Evolutionary conservation across 2,329 filamentous ascomycete species (phyloP), one percentile per base, ranked within the genome.

Genomic region (Pseudocercospora cruenta): DNA sequence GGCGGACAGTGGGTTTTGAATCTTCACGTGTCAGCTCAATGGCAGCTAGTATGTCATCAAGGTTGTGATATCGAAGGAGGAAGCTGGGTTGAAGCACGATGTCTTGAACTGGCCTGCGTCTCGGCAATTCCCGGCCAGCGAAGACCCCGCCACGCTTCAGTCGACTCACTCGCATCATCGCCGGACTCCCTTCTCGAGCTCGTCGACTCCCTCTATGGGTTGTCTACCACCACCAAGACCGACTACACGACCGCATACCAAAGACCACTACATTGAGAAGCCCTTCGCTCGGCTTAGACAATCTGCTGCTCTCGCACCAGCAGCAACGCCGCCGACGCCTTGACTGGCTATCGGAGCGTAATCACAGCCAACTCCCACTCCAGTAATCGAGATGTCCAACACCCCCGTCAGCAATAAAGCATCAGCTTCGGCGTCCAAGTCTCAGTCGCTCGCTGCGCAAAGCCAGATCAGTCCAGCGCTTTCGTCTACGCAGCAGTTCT

Each of bases 401-500:
- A 79, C 78, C 65, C 77, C 81, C 58, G 71, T 78, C 58, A 73
- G 70, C 59, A 72, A 69, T 58, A 77, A 77, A 71, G 67, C 70
- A 33, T 73, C 77, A 64, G 74, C 78, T 43, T 75, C 77, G 58
- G 77, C 80, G 51, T 80, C 79, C 70, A 84, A 83, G 75, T 74
- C 79, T 55, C 63, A 68, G 43, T 67, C 69, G 16, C 57, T 69
- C 57, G 66, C 71, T n/a, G 62, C 70, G 14, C 70, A 71, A 19
- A 70, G 55, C 22, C 80, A 79, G 63, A 76, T 76, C 65, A 80
- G 80, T 51, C 81, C 82, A 5, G 78, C 80, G 2, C 78, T 80
- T 67, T 79, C 77, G n/a, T 81, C 81, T 67, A 76, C 80, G 1
- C 73, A 75, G 69, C 79, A 80, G 53, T 77, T 79, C 71, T 79